Base-by-base conservation (phyloP, 345 rosid genomes). In the Geranium brycei region DNA sequence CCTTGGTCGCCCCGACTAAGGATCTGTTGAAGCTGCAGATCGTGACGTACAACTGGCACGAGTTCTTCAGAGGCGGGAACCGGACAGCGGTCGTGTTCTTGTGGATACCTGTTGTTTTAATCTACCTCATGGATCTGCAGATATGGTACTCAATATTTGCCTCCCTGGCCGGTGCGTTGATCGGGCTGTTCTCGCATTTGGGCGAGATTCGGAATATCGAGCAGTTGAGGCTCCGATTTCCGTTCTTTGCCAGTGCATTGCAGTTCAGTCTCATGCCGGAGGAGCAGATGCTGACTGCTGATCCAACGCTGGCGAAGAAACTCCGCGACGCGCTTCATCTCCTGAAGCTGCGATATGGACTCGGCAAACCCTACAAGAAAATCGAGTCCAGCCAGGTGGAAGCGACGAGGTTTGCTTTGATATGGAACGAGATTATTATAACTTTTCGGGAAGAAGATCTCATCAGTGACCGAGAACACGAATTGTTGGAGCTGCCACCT, bases 241-340 rank as follows among this genome's bases (percentile, higher is more conserved):
- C 84, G 84, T 91, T 87, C 75, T 91, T 91, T 64, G 82, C 98
- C 47, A 80, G 91, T 78, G 96, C 96, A 51, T 57, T 91, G 87
- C 98, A 91, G 68, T 91, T 91, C 75, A 89, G 87, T 77, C 87
- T 91, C 61, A 85, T 83, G 87, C 82, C 98, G 1, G 98, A 81
- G 71, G 85, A 87, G 63, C 85, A 72, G 63, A 66, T 58, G 31
- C 62, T 59, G 51, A 66, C 74, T 66, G 71, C 90, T 30, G 76
- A 85, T 67, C 82, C 69, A 64, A 88, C 91, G 31, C 51, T 89
- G 69, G 82, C 85, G 74, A 89, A 74, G 82, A 91, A 85, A 85
- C 70, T 76, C 28, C 83, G 89, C 2, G 96, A 91, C 71, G 87
- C 95, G 40, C 80, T 91, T 64, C 95, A 73, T 69, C 76, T 91